Evolutionary conservation across 371 early-diverging fungal species (phyloP), one percentile per base, ranked within the genome.

Genomic region (Mycotypha africana): DNA sequence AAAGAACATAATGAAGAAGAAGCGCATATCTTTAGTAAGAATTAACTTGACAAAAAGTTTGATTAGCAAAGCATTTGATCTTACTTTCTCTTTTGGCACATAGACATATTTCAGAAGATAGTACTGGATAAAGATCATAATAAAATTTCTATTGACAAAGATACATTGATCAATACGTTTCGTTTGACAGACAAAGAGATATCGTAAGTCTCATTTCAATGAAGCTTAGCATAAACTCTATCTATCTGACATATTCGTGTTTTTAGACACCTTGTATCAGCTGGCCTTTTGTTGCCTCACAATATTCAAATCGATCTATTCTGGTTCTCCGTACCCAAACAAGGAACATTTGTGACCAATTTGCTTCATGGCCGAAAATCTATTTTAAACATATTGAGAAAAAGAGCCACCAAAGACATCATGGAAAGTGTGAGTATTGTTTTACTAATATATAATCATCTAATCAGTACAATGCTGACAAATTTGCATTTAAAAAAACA

Each of bases 261-360:
- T 6, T 12, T 10, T 40, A 58, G 58, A 2, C 40, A 51, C 16
- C 41, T 60, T 14, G 51, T 60, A 2, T 31, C 31, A 4, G 21
- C 24, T 36, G 60, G 60, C 0, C 25, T 54, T 3, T 38, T 59
- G 20, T 14, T 60, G 7, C 51, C 51, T 26, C 60, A 49, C 44
- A 46, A 48, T 38, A 25, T 30, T 2, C 47, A 44, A 34, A n/a
- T 47, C 8, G 42, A 38, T 14, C 15, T 47, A 0, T 54, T 38
- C 28, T 60, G 60, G 60, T 54, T 51, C 39, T 39, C 60, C 9
- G 25, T 60, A 3, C 37, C 19, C 31, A 42, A 36, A 31, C 60
- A 60, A 47, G 60, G 60, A 0, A 22, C 14, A 7, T 60, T 60
- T 33, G 47, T 60, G 54, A 45, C 55, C 3, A 54, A 48, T 44